Percentiles rank a stretch among this genome's conserved stretches.
These are phyloP conservation scores for Dothistroma septosporum DNA, from an alignment of 2,329 filamentous ascomycete genomes.

Conservation along the genomic window DNA sequence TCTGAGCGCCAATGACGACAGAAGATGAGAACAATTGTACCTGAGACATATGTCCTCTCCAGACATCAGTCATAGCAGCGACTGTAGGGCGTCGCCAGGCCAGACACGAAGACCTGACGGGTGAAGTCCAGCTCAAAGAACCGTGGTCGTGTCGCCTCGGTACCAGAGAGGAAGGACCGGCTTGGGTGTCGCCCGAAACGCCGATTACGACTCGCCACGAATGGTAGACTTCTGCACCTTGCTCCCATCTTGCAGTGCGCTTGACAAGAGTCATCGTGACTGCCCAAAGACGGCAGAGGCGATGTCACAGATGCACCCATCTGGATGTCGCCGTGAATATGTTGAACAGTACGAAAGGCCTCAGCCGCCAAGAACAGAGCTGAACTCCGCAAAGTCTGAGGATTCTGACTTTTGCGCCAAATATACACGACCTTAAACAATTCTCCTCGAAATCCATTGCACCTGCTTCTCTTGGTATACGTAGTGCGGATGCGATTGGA, in stretches of 20 bases:
- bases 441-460: neutral
- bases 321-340: too few relatives aligned
- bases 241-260: too few relatives aligned
- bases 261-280: neutral
- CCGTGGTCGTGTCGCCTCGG: neutral
- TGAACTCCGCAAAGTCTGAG: too few relatives aligned
- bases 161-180: neutral
- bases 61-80: neutral
- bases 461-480: neutral
- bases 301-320: too few relatives aligned
- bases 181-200: neutral
- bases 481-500: neutral
- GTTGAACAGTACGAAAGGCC: too few relatives aligned
- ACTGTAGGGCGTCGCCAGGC: neutral
- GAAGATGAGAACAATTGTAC: neutral
- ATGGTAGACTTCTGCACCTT: neutral
- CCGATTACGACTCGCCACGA: neutral
- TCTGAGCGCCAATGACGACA: neutral
- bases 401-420: too few relatives aligned
- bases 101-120: neutral
- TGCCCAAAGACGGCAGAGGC: too few relatives aligned
- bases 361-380: too few relatives aligned
- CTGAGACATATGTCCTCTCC: neutral
- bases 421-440: neutral
- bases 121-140: neutral